Evolutionary conservation across 495 filamentous ascomycete species (phyloP).

Genomic region (Podospora anserina): DNA sequence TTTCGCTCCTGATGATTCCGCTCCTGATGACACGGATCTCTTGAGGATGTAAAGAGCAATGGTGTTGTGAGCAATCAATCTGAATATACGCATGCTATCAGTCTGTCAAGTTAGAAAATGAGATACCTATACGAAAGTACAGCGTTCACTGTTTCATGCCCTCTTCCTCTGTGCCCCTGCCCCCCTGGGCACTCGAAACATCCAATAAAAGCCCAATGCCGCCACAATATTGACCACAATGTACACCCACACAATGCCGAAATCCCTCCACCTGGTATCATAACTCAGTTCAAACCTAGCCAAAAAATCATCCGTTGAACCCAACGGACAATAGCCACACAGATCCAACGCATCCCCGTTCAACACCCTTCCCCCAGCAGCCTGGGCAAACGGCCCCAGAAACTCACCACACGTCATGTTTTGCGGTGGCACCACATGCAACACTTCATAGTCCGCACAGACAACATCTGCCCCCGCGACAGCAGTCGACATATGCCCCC

Average conservation of each 20-base stretch:
- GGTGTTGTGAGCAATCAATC: neutral
- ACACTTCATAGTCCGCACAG: neutral
- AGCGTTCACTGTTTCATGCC: neutral
- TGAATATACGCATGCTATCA: neutral
- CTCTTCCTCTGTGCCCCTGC: neutral
- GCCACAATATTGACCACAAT: conserved; percentile 48
- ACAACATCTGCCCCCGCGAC: neutral
- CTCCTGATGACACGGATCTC: too few relatives aligned
- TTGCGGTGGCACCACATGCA: neutral
- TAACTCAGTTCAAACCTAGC: conserved; percentile 39
- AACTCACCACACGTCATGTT: neutral
- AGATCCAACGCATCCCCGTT: conserved; percentile 9
- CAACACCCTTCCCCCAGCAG: neutral
- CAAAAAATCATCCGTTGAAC: conserved; percentile 44
- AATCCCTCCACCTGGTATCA: conserved; percentile 48
- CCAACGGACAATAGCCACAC: conserved; percentile 46
- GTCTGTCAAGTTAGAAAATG: neutral
- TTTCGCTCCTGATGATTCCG: too few relatives aligned
- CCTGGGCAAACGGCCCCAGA: neutral
- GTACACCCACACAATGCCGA: conserved; percentile 48
- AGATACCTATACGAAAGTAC: neutral
- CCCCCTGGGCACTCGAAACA: conserved; percentile 41
- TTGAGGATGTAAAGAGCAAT: too few relatives aligned
- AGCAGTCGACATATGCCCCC: conserved; percentile 28
- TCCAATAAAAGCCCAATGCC: conserved; percentile 47